These are phyloP conservation scores for Pichia sp. DNA, from an alignment of 1,139 yeast genomes.

Conservation along the genomic window DNA sequence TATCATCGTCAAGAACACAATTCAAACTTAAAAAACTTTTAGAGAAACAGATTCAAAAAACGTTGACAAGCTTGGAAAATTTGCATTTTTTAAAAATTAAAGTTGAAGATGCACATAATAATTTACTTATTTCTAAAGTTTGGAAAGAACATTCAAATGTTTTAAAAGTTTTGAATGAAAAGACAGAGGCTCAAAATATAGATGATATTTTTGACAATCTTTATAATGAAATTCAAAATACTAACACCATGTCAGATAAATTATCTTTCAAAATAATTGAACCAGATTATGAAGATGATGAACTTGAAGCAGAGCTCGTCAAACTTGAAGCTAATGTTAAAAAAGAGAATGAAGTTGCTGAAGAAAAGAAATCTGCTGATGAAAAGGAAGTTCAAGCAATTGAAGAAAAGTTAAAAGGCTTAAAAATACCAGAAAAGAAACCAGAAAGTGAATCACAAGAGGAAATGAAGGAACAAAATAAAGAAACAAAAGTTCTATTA, in stretches of 20 bases:
- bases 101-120: slow-evolving; percentile 41
- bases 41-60: slow-evolving; percentile 28
- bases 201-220: slow-evolving; percentile 34
- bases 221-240: slow-evolving; percentile 25
- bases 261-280: slow-evolving; percentile 19
- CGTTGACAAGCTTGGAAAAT: slow-evolving; percentile 30
- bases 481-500: not conserved
- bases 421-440: slow-evolving; percentile 11
- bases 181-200: slow-evolving; percentile 17
- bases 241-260: slow-evolving; percentile 30
- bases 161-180: slow-evolving; percentile 33
- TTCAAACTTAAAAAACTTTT: slow-evolving; percentile 23
- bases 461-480: not conserved
- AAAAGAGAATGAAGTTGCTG: not conserved
- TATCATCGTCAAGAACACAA: slow-evolving; percentile 19
- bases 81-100: slow-evolving; percentile 33
- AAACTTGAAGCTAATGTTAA: slow-evolving; percentile 15
- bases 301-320: slow-evolving; percentile 11
- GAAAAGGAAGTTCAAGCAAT: slow-evolving; percentile 5
- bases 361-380: not conserved
- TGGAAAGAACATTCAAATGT: slow-evolving; percentile 32
- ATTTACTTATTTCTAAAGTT: slow-evolving; percentile 31
- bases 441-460: not conserved
- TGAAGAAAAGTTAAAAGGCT: slow-evolving; percentile 8
- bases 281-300: slow-evolving; percentile 14